Evolutionary conservation across 805 yeast genomes (phyloP).

Genomic region (Saccharomyces eubayanus): DNA sequence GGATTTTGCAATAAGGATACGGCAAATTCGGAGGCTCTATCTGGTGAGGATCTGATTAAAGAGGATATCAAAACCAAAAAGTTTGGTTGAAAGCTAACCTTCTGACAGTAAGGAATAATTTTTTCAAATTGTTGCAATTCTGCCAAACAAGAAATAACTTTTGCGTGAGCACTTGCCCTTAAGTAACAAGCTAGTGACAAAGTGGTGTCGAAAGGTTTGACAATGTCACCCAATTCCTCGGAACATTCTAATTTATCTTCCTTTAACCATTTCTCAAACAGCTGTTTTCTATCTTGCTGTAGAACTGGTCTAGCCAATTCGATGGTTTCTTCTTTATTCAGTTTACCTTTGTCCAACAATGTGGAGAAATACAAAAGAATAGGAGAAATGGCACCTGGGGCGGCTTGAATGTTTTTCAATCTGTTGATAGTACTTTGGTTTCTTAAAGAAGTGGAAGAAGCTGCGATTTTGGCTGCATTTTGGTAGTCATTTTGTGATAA

Average conservation of each 20-base stretch:
- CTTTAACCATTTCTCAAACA: conserved; percentile 92
- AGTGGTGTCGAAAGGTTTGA: conserved; percentile 77
- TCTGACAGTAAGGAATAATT: conserved; percentile 87
- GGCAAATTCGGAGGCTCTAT: conserved; percentile 95
- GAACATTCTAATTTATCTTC: conserved; percentile 90
- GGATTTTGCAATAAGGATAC: conserved; percentile 66
- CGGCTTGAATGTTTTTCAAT: conserved; percentile 81
- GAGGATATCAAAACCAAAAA: conserved; percentile 83
- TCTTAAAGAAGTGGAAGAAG: conserved; percentile 85
- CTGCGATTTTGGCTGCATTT: conserved; percentile 94
- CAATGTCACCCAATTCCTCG: conserved; percentile 96
- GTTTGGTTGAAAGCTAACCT: conserved; percentile 83
- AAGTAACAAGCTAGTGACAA: conserved; percentile 87
- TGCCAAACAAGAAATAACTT: conserved; percentile 86
- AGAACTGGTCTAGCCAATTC: conserved; percentile 93
- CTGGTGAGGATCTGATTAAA: conserved; percentile 89
- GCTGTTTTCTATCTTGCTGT: conserved; percentile 87
- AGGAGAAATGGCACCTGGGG: conserved; percentile 93
- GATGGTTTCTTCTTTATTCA: conserved; percentile 86
- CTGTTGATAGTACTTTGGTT: conserved; percentile 91
- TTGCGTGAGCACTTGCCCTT: conserved; percentile 72
- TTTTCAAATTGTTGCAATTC: conserved; percentile 95
- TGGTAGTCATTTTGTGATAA: conserved; percentile 79
- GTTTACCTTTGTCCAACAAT: conserved; percentile 81
- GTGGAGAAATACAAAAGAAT: conserved; percentile 87